Evolutionary conservation across 768 basidiomycete genomes (phyloP), one percentile per base, ranked within the genome.

Genomic region (Termitomyces sp.): DNA sequence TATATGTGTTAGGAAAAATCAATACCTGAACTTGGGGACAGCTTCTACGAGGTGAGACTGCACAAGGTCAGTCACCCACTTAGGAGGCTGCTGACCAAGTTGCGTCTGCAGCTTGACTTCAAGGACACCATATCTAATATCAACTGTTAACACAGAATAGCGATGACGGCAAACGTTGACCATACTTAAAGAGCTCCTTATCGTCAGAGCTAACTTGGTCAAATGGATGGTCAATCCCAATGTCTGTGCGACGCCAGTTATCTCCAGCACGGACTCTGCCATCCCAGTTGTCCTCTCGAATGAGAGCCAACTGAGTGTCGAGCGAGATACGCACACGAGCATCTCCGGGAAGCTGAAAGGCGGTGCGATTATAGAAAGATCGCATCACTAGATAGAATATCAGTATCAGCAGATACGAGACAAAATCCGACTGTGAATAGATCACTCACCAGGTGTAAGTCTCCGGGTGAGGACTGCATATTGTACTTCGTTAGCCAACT

Each of bases 31-130:
- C 75, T 98, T 98, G 36, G 97, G 97, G 1, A 99, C 93, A 13
- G 95, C 94, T 72, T 98, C 97, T 18, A 98, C 96, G 6, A 98
- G 76, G 73, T 98, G 94, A 31, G 91, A 93, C 66, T 89, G 86
- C 24, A 98, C 94, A n/a, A 99, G 84, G 57, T 98, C 96, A 6
- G 87, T 86, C 18, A 98, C 93, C 97, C 97, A 99, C 68, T 89
- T 78, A 0, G 96, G 96, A 4, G 97, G 95, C 70, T 97, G 85
- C 70, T 98, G 95, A 0, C 97, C 97, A 61, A 88, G 81, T 68
- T 98, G 95, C 2, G 95, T 98, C 74, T 98, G 95, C 27, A 98
- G 75, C 75, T 99, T 99, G 67, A 99, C 95, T 73, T 99, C 97
- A 6, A 99, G 77, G 4, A 99, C 91, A 31, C 95, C 97, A 68